Evolutionary conservation across 2,329 filamentous ascomycete species (phyloP).

Genomic region (Trichoderma semiorbis): DNA sequence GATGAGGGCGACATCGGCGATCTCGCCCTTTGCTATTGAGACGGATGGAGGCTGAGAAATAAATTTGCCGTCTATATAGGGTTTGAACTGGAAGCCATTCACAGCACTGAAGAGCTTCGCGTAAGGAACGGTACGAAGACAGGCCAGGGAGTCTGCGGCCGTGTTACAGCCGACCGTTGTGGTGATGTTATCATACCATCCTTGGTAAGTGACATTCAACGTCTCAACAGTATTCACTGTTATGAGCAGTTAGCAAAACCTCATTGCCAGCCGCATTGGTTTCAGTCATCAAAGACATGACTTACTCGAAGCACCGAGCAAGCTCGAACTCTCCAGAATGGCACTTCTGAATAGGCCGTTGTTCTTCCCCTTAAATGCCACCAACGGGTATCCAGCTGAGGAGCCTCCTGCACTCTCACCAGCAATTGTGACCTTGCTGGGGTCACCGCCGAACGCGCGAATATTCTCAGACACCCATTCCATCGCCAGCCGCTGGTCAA

Average conservation of each 20-base stretch:
- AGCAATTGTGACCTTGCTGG: slow-evolving; percentile 46
- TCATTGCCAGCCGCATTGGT: not conserved
- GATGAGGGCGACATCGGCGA: slow-evolving; percentile 7
- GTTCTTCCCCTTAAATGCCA: slow-evolving; percentile 8
- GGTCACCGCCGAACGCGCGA: slow-evolving; percentile 45
- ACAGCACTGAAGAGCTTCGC: not conserved
- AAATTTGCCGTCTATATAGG: not conserved
- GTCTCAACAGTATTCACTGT: slow-evolving; percentile 2
- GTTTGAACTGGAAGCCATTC: slow-evolving; percentile 6
- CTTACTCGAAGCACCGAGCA: slow-evolving; percentile 13
- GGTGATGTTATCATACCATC: slow-evolving; percentile 9
- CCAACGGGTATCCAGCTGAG: slow-evolving; percentile 3
- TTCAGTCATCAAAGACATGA: not conserved
- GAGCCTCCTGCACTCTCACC: slow-evolving; percentile 49
- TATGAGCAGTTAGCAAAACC: not conserved
- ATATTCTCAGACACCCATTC: slow-evolving; percentile 51
- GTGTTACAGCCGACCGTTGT: slow-evolving; percentile 7
- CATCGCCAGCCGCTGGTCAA: slow-evolving; percentile 44
- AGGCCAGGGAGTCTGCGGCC: not conserved
- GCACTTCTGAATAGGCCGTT: slow-evolving; percentile 7
- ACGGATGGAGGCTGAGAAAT: not conserved
- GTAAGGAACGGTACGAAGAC: slow-evolving; percentile 6
- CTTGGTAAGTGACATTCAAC: slow-evolving; percentile 5
- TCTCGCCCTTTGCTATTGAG: not conserved
- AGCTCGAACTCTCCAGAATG: slow-evolving; percentile 8